Percentiles rank a stretch among this genome's conserved stretches.
Evolutionary conservation across 441 rosid species (phyloP).

Genomic region (Euphorbia schlechtendalii): DNA sequence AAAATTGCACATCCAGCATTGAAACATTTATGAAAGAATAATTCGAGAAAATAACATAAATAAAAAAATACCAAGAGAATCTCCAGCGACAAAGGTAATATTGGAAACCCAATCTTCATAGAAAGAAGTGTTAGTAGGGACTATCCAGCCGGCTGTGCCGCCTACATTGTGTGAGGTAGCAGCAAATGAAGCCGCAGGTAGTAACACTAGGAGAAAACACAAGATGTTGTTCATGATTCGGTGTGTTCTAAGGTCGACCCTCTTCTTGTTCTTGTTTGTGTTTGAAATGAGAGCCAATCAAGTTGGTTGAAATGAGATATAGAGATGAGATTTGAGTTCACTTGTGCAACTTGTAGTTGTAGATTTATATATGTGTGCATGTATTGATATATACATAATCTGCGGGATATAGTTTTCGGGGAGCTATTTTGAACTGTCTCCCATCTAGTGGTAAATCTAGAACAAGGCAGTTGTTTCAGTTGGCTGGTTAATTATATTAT

Average conservation of each 20-base stretch:
- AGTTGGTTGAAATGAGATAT: too few species aligned
- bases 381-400: background rate
- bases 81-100: background rate
- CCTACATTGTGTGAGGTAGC: background rate
- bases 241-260: slow-evolving; percentile 14
- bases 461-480: too few species aligned
- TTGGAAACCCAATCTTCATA: background rate
- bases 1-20: too few species aligned
- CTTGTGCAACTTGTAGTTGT: too few species aligned
- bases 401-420: background rate
- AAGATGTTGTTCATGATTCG: background rate
- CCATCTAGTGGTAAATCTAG: too few species aligned
- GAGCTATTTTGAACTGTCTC: too few species aligned
- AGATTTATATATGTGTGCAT: too few species aligned
- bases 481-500: too few species aligned
- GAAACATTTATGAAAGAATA: too few species aligned
- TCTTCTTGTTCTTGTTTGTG: too few species aligned
- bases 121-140: background rate
- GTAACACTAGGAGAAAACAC: background rate
- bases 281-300: too few species aligned
- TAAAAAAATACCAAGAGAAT: background rate
- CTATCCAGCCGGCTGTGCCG: background rate
- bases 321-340: too few species aligned
- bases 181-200: background rate
- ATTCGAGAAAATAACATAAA: background rate